Conservation (phyloP, 2,329 filamentous ascomycete species). For the Conoideocrella luteorostrata region DNA sequence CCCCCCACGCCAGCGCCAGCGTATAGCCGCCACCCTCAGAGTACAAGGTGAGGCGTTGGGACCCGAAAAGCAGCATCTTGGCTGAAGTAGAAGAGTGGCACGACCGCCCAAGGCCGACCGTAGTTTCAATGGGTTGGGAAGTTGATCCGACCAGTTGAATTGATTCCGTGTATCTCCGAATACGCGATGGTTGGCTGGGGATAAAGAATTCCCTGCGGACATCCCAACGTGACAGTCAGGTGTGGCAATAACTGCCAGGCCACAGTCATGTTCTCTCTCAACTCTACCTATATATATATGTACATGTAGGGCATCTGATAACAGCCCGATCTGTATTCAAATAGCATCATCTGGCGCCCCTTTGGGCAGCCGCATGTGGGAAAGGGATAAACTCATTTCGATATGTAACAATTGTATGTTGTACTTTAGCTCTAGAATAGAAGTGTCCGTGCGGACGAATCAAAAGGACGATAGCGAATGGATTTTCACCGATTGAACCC, state of each 20-base stretch:
- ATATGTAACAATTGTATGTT: not conserved
- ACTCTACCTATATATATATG: constrained; percentile 2
- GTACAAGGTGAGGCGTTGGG: constrained; percentile 10
- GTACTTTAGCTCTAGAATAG: constrained; percentile 5
- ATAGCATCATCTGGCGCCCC: not conserved
- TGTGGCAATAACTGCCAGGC: not conserved
- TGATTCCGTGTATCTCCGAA: not conserved
- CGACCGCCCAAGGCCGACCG: not conserved
- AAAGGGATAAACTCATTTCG: not conserved
- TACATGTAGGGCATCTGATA: not conserved
- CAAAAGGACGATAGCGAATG: not conserved
- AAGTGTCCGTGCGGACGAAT: not conserved
- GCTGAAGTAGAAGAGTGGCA: too few species aligned
- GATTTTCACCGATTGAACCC: too few species aligned
- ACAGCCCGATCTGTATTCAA: not conserved
- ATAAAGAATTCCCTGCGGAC: not conserved
- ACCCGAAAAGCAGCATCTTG: not conserved
- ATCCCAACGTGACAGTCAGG: not conserved
- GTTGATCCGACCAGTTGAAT: constrained; percentile 6
- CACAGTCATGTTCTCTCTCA: constrained; percentile 5
- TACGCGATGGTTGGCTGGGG: not conserved
- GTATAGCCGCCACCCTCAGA: constrained; percentile 21
- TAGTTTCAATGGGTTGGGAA: not conserved
- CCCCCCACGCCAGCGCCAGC: constrained; percentile 32
- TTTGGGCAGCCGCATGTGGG: constrained; percentile 1